Conservation (phyloP, 257 asterid genomes). For the Solanum paucissectum region DNA sequence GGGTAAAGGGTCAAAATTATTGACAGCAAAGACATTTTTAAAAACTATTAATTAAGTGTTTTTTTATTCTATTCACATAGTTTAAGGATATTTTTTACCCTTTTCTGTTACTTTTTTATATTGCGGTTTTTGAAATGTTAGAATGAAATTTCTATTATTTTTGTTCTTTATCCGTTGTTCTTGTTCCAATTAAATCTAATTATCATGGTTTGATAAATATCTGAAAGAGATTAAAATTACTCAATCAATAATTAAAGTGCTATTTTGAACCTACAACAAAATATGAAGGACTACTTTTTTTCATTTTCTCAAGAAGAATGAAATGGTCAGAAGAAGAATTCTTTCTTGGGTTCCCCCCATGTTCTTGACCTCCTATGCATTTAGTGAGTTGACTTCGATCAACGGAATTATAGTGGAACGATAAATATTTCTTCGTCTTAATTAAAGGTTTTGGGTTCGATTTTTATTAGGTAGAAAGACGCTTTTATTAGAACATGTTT, state of each 20-base stretch:
- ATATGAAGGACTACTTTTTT: neutral
- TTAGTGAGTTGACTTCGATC: neutral
- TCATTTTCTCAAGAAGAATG: neutral
- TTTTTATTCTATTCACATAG: neutral
- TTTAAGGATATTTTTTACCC: neutral
- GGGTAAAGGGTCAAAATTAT: accelerated
- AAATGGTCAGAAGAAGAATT: neutral
- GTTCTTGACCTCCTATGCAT: neutral
- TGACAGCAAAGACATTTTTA: neutral
- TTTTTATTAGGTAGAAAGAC: accelerated
- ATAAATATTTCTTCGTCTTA: no score
- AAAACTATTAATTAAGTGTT: neutral
- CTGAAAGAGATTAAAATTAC: neutral
- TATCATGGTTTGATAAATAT: neutral
- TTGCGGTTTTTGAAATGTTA: neutral
- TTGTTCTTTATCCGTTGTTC: neutral
- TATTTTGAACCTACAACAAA: neutral
- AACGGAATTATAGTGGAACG: no score
- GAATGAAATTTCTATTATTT: neutral
- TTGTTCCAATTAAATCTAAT: neutral
- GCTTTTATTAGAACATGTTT: accelerated
- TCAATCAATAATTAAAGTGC: neutral
- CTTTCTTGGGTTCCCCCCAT: neutral
- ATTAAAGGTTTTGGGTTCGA: accelerated
- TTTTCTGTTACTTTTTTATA: neutral